Base-by-base conservation (phyloP, 2,329 filamentous ascomycete species). In the Beauveria pseudobassiana region DNA sequence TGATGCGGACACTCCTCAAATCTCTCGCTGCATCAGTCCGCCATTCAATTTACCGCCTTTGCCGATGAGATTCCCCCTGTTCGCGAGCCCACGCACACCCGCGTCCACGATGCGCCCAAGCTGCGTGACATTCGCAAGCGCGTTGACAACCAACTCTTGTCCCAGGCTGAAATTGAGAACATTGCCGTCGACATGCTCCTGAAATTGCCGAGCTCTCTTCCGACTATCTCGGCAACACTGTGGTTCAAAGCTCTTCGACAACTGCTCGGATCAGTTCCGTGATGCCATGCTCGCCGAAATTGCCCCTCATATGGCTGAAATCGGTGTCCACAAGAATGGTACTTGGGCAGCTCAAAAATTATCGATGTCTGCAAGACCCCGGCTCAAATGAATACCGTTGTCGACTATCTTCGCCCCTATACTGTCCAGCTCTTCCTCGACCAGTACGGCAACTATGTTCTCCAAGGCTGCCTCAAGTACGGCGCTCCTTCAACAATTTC, bases 321-420 rank as follows among this genome's bases (percentile, higher is more conserved):
- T 98, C 75, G 95, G 95, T 69, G 87, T 97, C 8, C 95, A 99
- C 82, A 99, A 99, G 84, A 99, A 99, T 70, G 95, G 95, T 65
- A 99, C 95, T 1, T 99, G 95, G 95, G 95, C 95, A 60, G 95
- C 95, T 1, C 95, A 99, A 77, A 98, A 82, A 98, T 99, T 70
- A 98, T 99, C 67, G 93, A 98, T 70, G 91, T 96, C 7, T 93
- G 92, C 73, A 91, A 95, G 76, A 91, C 89, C 1, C 86, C 89
- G 6, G 78, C 80, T 46, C 93, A 98, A 76, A 93, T 95, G 87
- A 78, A 80, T 52, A 79, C 91, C 77, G 93, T 99, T 70, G 89
- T 95, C 30, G 87, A 96, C 65, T 84, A 91, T 66, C 80, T 98
- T 34, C 88, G 88, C 3, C 87, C 92, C 1, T 97, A 96, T 76